Evolutionary conservation across 1,139 yeast species (phyloP), one percentile per base, ranked within the genome.

Genomic region (Nakaseomyces bracarensis): DNA sequence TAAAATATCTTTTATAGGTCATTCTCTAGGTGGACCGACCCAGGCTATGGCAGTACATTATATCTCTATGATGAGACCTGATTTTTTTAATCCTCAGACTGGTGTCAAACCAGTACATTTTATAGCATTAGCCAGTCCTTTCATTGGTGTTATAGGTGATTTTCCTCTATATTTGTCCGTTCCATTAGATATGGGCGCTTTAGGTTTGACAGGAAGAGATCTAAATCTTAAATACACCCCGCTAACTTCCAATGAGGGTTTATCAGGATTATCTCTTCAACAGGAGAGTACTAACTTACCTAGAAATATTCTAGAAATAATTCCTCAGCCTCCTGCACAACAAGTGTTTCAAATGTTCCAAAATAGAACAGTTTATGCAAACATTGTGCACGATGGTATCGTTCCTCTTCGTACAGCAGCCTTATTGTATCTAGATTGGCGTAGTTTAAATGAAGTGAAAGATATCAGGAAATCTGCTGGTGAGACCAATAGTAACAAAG

Each of bases 151-250:
- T 1, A 71, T 72, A 14, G 73, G 76, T 39, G 84, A 79, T 43
- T 74, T 74, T 49, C 82, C 84, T 0, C 56, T 68, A 13, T 76
- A 74, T 51, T 71, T 77, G 1, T 72, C 78, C 35, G 52, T 77
- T 34, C 82, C 81, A 0, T 58, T 79, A 10, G 77, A 72, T 68
- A 70, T 79, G 4, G 85, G 85, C 0, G 67, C 77, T 5, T 69
- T 78, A 23, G 85, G 85, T 0, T 64, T 68, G 43, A 77, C 85
- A 0, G 85, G 85, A 1, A 72, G 77, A 49, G 85, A 79, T 52
- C 58, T 79, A 43, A 77, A 78, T 7, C 62, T 79, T 9, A 55
- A 61, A 14, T 63, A 59, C 37, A 62, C 64, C 14, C 58, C 57
- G 3, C 37, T 49, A 10, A 43, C 46, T 6, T 63, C 49, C 41